A percentile compares a stretch with the other conserved stretches of the same genome.
Evolutionary conservation across 768 basidiomycete genomes (phyloP).

Genomic region (Mycena indigotica): DNA sequence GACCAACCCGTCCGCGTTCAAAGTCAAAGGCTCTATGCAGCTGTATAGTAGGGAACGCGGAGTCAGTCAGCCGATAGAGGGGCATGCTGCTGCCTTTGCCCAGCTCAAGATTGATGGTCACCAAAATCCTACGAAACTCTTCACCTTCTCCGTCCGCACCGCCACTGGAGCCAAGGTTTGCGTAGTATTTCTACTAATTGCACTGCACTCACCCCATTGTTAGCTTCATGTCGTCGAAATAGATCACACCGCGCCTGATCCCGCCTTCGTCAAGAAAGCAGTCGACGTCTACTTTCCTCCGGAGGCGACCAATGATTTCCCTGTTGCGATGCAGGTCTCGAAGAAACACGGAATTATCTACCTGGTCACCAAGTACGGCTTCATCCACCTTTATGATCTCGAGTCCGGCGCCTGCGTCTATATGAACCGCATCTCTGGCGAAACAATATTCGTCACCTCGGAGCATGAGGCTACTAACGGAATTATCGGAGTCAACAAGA

Average conservation of each 20-base stretch:
- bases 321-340: constrained; percentile 99
- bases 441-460: constrained; percentile 98
- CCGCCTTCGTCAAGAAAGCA: constrained; percentile 94
- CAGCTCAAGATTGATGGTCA: constrained; percentile 90
- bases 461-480: constrained; percentile 93
- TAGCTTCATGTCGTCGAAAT: constrained; percentile 98
- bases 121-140: constrained; percentile 83
- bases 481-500: constrained; percentile 99
- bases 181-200: constrained; percentile 4
- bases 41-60: constrained; percentile 90
- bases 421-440: constrained; percentile 99
- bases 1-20: constrained; percentile 94
- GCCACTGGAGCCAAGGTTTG: constrained; percentile 97
- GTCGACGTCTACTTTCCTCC: constrained; percentile 99
- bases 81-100: constrained; percentile 96
- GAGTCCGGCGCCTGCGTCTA: constrained; percentile 97
- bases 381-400: constrained; percentile 98
- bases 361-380: constrained; percentile 97
- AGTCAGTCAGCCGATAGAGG: constrained; percentile 97
- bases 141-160: constrained; percentile 92
- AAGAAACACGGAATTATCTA: constrained; percentile 96
- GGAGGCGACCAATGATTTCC: constrained; percentile 97
- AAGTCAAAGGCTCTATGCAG: constrained; percentile 98
- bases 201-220: neutral
- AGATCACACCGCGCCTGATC: constrained; percentile 90